These are phyloP conservation scores for Colletotrichum lini DNA, from an alignment of 2,329 filamentous ascomycete species.

Conservation along the genomic window DNA sequence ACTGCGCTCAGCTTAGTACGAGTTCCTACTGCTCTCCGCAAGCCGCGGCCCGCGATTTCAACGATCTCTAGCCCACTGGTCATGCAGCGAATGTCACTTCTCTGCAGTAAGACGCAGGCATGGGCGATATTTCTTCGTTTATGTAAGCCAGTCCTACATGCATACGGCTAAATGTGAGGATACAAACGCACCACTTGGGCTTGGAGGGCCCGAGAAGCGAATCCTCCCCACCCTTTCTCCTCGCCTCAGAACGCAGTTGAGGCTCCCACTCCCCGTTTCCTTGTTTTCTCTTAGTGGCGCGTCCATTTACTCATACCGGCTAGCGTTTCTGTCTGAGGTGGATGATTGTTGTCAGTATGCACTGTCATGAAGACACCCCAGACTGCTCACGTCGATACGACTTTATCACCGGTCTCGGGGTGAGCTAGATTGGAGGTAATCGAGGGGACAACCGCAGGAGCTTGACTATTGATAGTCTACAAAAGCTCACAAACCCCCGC, in stretches of 20 bases:
- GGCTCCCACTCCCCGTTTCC: background rate
- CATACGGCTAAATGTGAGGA: background rate
- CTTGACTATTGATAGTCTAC: rapidly evolving
- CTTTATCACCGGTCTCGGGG: constrained; percentile 26
- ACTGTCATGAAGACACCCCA: background rate
- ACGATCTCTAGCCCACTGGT: background rate
- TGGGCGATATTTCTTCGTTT: background rate
- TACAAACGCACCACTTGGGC: background rate
- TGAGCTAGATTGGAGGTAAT: background rate
- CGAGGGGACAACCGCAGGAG: background rate
- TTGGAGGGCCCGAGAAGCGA: background rate
- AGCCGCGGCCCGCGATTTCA: constrained; percentile 31
- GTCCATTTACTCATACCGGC: background rate
- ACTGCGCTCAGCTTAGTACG: background rate
- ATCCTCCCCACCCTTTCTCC: background rate
- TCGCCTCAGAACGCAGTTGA: background rate
- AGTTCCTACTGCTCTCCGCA: background rate
- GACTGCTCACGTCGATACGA: background rate
- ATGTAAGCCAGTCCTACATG: background rate
- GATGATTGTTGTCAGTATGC: background rate
- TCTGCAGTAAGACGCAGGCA: background rate
- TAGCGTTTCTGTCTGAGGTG: background rate
- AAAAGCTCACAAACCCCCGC: background rate
- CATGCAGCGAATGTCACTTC: background rate
- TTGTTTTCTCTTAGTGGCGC: background rate